Evolutionary conservation across 2,329 filamentous ascomycete species (phyloP), one percentile per base, ranked within the genome.

Genomic region (Aspergillus sp.): DNA sequence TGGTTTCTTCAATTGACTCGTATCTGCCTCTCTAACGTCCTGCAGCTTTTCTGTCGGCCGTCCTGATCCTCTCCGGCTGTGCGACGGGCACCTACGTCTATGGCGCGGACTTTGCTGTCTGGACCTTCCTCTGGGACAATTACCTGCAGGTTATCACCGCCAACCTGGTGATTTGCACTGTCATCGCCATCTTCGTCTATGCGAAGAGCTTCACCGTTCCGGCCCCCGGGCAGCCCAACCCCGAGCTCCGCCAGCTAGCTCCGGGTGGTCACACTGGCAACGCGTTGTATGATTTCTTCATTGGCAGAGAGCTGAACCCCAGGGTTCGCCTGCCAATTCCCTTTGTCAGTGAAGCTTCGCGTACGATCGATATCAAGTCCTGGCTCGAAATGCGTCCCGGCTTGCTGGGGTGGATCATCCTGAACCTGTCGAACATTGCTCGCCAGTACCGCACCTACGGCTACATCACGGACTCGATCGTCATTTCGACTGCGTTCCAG

Each of bases 221-320:
- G 74, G 67, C 69, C 4, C 71, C 76, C 1, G 76, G 77, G 1
- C 78, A 86, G n/a, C 87, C 86, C 47, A 91, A 96, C 73, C 81
- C 84, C 11, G 83, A 89, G 51, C 81, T 85, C 63, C 90, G 93
- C 42, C 88, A 95, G 74, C 84, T 98, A 7, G 93, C 93, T 0
- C 86, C 86, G 1, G 92, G 93, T 47, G 93, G 92, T 15, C 86
- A 90, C 71, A 88, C 87, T 1, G 93, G 92, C 60, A 97, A 96
- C 76, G 80, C 92, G 64, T 78, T 97, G 39, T 97, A 98, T 75
- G 94, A 98, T 77, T 98, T 92, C 87, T 98, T 92, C 79, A 97
- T 98, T 66, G 94, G 94, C 19, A 90, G 94, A 27, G 94, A 98
- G 77, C 87, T 98, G 62, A 98, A 98, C 78, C 94, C 94, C 3